Evolutionary conservation across 2,329 filamentous ascomycete species (phyloP), one percentile per base, ranked within the genome.

Genomic region (Thelonectria blattea): DNA sequence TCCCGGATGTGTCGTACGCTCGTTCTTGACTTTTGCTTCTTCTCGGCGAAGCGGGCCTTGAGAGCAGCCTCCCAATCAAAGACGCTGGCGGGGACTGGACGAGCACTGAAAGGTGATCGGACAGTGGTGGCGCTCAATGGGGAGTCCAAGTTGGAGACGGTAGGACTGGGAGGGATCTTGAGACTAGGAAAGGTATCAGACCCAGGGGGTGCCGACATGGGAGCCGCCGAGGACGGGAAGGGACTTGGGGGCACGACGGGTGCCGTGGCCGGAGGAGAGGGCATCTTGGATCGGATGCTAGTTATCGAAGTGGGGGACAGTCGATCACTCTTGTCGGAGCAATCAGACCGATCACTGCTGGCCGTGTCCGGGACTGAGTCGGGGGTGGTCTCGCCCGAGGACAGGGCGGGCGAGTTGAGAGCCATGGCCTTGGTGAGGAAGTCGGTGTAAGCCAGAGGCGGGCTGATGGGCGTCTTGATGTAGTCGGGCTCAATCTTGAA

Each of bases 401-500:
- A 81, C 52, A 80, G 79, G 42, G 88, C 84, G 9, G 91, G 91
- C 64, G 89, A 92, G 72, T 88, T 86, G 60, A 93, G 82, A 17
- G 89, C 89, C 78, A 96, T 87, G 61, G 89, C 88, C 78, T 93
- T 94, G 52, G 75, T 72, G 64, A 98, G 88, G 73, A 97, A 98
- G 72, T 98, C 93, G 67, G 92, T 90, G 74, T 98, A 98, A 59
- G 94, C 93, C 20, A 86, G 83, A 3, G 94, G 94, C 53, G 94
- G 94, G 52, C 91, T 96, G 75, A 98, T 96, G 50, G 93, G 93
- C 5, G 93, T 97, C 78, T 93, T 94, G 81, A 93, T 85, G 68
- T 85, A 83, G 58, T 81, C 80, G 8, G 79, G 74, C 34, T 78
- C 79, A 9, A 79, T 76, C 64, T 77, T 78, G 65, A 73, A 75